A percentile compares a stretch with the other conserved stretches of the same genome.
phyloP scores from a whole-genome alignment of 345 rosid genomes.

The Arabidopsis suecica region DNA sequence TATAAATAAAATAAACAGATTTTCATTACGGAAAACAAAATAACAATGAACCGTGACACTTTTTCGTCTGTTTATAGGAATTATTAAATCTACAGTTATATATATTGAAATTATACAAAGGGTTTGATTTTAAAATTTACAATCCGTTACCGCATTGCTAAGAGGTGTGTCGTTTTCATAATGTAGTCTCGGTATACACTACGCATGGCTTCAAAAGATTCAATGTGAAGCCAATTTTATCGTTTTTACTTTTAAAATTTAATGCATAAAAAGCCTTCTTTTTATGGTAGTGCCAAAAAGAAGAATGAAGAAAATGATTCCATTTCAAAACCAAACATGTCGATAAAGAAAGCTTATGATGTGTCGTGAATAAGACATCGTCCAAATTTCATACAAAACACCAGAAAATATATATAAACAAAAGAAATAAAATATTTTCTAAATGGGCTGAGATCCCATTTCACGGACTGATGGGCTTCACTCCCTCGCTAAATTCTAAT shows the following conservation, averaged over 20 bases:
- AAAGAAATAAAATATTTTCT: background rate
- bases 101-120: background rate
- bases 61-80: slow-evolving; percentile 9
- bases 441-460: slow-evolving; percentile 16
- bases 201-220: background rate
- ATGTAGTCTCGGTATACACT: background rate
- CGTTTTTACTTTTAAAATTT: too few relatives aligned
- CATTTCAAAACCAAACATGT: background rate
- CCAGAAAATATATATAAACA: background rate
- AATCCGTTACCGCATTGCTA: background rate
- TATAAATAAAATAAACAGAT: too few relatives aligned
- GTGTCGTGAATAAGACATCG: background rate
- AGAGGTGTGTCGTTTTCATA: background rate
- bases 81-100: background rate
- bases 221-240: background rate
- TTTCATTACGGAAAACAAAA: too few relatives aligned
- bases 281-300: background rate
- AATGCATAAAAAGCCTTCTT: background rate
- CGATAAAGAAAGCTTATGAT: background rate
- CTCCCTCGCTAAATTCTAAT: background rate
- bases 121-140: background rate
- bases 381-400: background rate
- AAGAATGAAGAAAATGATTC: background rate
- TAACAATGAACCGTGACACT: slow-evolving; percentile 24
- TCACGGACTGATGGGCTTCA: slow-evolving; percentile 1